These are phyloP conservation scores for Tylopilus sp. DNA, from an alignment of 1,284 basidiomycete genomes.

Conservation along the genomic window DNA sequence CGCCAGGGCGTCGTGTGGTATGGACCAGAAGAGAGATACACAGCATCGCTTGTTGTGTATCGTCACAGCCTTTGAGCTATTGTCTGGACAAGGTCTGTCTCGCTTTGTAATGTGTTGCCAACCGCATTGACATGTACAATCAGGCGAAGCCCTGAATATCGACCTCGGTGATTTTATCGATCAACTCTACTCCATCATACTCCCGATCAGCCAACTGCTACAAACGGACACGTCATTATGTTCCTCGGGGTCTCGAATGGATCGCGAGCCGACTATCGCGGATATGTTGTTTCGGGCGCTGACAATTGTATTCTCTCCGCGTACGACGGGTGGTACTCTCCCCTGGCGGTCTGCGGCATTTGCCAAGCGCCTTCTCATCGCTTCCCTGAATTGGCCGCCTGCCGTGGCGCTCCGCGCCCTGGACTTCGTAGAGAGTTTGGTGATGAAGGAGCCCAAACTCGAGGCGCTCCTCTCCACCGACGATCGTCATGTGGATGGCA, in stretches of 20 bases:
- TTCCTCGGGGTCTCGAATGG: conserved; percentile 23
- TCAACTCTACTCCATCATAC: conserved; percentile 67
- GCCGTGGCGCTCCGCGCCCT: conserved; percentile 61
- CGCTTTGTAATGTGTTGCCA: conserved; percentile 6
- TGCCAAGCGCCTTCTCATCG: conserved; percentile 80
- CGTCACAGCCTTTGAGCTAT: conserved; percentile 91
- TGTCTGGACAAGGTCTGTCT: conserved; percentile 84
- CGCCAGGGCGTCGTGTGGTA: conserved; percentile 30
- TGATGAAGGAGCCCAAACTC: conserved; percentile 75
- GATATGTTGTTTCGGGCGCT: conserved; percentile 87
- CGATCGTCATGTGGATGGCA: conserved; percentile 76
- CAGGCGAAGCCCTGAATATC: conserved; percentile 92
- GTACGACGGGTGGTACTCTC: conserved; percentile 53
- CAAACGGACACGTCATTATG: conserved; percentile 43
- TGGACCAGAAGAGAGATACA: conserved; percentile 34
- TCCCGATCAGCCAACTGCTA: conserved; percentile 51
- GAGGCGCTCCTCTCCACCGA: conserved; percentile 83
- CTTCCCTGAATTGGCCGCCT: conserved; percentile 77
- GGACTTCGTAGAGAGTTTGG: conserved; percentile 65
- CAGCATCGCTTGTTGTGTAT: conserved; percentile 81
- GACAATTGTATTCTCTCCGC: conserved; percentile 70
- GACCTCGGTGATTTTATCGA: conserved; percentile 89
- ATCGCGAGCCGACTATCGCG: conserved; percentile 40
- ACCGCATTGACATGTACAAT: conserved; percentile 11
- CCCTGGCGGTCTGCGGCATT: conserved; percentile 86